Evolutionary conservation across 2,329 filamentous ascomycete genomes (phyloP).

Genomic region (Fusarium brachygibbosum): DNA sequence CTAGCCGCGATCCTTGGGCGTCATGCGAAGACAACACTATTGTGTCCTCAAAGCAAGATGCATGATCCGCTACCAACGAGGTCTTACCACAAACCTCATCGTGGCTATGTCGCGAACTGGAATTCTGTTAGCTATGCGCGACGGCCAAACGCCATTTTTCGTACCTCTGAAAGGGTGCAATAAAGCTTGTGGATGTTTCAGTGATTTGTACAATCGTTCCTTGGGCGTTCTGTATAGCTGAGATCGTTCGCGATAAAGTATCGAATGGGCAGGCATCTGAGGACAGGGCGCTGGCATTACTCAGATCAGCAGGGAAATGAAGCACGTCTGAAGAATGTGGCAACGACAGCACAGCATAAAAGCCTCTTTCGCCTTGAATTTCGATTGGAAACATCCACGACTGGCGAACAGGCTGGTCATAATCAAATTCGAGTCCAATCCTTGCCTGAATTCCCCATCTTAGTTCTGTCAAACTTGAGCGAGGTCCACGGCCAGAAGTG

Average conservation of each 20-base stretch:
- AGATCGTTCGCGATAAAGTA: slow-evolving; percentile 65
- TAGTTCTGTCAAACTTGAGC: slow-evolving; percentile 76
- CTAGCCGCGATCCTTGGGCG: slow-evolving; percentile 55
- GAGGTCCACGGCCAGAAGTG: slow-evolving; percentile 73
- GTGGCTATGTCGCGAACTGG: slow-evolving; percentile 51
- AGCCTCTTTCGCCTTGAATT: slow-evolving; percentile 31
- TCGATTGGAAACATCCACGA: slow-evolving; percentile 65
- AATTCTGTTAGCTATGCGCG: slow-evolving; percentile 28
- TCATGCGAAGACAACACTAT: slow-evolving; percentile 61
- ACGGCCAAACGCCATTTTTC: background rate
- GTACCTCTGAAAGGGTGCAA: slow-evolving; percentile 54
- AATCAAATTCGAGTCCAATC: slow-evolving; percentile 70
- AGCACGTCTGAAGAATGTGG: slow-evolving; percentile 64
- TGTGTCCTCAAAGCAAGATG: slow-evolving; percentile 55
- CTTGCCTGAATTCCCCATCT: slow-evolving; percentile 78
- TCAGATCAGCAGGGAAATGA: slow-evolving; percentile 63
- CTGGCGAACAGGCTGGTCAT: slow-evolving; percentile 62
- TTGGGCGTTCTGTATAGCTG: slow-evolving; percentile 55
- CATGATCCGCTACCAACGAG: slow-evolving; percentile 57
- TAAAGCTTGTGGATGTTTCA: slow-evolving; percentile 60
- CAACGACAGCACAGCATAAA: slow-evolving; percentile 62
- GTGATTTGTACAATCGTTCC: slow-evolving; percentile 68
- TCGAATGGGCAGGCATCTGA: slow-evolving; percentile 63
- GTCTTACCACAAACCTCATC: slow-evolving; percentile 51
- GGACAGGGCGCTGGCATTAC: slow-evolving; percentile 59